These are phyloP conservation scores for Aspergillus sojae DNA, from an alignment of 2,329 filamentous ascomycete genomes.

Conservation along the genomic window DNA sequence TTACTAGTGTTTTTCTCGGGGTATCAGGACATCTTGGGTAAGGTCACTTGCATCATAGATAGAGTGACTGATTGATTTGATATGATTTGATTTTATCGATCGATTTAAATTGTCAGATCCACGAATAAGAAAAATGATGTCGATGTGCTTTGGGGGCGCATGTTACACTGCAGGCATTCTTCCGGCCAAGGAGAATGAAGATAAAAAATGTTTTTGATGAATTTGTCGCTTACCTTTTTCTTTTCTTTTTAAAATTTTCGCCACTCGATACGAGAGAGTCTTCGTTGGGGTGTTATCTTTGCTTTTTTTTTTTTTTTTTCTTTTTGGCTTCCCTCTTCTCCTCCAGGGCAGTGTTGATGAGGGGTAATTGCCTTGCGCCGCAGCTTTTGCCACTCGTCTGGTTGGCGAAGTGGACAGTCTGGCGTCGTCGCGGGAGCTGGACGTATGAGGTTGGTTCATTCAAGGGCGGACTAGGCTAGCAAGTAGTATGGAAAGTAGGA, in stretches of 20 bases:
- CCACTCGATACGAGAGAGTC: not conserved
- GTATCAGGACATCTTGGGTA: not conserved
- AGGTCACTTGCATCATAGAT: not conserved
- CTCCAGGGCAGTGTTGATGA: not conserved
- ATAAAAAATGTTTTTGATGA: not conserved
- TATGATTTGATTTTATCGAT: not conserved
- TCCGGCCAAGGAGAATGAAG: not conserved
- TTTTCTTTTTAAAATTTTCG: not conserved
- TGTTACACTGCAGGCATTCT: not conserved
- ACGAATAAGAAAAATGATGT: not conserved
- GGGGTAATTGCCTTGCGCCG: conserved; percentile 1
- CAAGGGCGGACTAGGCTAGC: no score
- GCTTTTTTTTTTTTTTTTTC: no score
- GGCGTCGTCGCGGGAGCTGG: not conserved
- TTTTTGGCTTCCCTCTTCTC: not conserved
- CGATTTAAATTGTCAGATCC: not conserved
- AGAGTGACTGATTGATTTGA: not conserved
- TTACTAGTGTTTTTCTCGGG: not conserved
- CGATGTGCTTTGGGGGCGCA: not conserved
- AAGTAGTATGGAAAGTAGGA: not conserved
- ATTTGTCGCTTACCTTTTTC: not conserved
- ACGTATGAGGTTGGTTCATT: not conserved
- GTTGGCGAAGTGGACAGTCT: not conserved
- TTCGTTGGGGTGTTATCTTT: not conserved
- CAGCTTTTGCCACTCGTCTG: not conserved